Conservation (phyloP, 371 early-diverging fungal genomes). For the Mucor piriformis region DNA sequence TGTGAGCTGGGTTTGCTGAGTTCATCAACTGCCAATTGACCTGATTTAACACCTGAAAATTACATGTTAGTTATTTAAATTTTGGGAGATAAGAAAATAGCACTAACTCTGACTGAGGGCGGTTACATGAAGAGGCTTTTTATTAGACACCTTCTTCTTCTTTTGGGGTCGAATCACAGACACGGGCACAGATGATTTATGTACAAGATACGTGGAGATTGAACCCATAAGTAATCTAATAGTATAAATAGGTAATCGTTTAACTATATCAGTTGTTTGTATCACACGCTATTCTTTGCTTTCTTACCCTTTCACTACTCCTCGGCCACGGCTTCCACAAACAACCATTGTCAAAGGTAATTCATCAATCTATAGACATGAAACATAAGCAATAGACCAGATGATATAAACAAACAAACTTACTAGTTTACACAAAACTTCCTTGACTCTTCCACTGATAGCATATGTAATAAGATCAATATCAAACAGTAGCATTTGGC, state of each 20-base stretch:
- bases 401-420: background rate
- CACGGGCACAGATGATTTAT: constrained; percentile 65
- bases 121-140: constrained; percentile 22
- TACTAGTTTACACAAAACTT: constrained; percentile 46
- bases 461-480: constrained; percentile 50
- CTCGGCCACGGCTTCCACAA: constrained; percentile 61
- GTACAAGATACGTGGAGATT: constrained; percentile 60
- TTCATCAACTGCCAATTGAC: constrained; percentile 45
- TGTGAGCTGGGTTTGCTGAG: constrained; percentile 12
- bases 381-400: background rate
- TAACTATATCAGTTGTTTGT: no score
- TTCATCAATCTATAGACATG: constrained; percentile 43
- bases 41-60: constrained; percentile 33
- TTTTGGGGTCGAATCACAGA: constrained; percentile 58
- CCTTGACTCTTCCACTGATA: constrained; percentile 55
- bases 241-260: background rate
- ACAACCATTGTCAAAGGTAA: constrained; percentile 57
- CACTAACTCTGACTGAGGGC: constrained; percentile 48
- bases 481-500: constrained; percentile 50
- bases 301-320: constrained; percentile 59
- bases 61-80: background rate
- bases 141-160: constrained; percentile 30
- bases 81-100: background rate
- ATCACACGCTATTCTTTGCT: background rate
- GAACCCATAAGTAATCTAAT: constrained; percentile 54